Percentiles rank a stretch among this genome's conserved stretches.
phyloP scores from a whole-genome alignment of 148 eudicot genomes.

The Amaranthus palmeri region DNA sequence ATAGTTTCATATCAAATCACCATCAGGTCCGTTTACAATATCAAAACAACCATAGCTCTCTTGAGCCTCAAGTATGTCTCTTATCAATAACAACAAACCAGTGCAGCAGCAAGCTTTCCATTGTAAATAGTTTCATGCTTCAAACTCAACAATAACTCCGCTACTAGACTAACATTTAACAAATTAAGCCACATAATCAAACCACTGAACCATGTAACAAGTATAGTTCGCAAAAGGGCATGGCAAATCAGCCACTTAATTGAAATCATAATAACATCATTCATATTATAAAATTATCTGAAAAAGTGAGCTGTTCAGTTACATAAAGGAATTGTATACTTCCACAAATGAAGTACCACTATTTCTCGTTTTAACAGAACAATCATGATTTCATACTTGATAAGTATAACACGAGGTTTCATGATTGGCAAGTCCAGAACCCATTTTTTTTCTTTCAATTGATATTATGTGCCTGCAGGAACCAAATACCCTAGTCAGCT shows the following conservation, averaged over 20 bases:
- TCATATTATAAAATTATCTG: neutral
- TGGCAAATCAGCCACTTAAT: neutral
- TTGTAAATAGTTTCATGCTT: neutral
- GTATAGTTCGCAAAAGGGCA: neutral
- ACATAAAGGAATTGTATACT: constrained; percentile 1
- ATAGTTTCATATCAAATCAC: neutral
- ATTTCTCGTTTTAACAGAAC: constrained; percentile 16
- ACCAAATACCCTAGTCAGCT: constrained; percentile 80
- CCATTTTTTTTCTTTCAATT: constrained; percentile 58
- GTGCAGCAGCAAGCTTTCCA: neutral
- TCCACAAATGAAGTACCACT: constrained; percentile 1
- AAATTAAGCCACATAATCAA: neutral
- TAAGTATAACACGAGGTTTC: constrained; percentile 32
- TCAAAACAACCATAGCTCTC: neutral
- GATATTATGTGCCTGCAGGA: constrained; percentile 94
- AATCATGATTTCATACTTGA: constrained; percentile 39
- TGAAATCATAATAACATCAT: neutral
- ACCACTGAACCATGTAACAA: neutral
- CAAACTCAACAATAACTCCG: neutral
- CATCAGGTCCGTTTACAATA: neutral
- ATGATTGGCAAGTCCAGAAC: constrained; percentile 51
- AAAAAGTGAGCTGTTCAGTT: neutral
- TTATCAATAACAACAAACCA: neutral
- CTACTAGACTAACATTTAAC: neutral
- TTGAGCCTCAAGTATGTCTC: neutral